Conservation (phyloP, 2,329 filamentous ascomycete genomes). For the Exophiala aquamarina region DNA sequence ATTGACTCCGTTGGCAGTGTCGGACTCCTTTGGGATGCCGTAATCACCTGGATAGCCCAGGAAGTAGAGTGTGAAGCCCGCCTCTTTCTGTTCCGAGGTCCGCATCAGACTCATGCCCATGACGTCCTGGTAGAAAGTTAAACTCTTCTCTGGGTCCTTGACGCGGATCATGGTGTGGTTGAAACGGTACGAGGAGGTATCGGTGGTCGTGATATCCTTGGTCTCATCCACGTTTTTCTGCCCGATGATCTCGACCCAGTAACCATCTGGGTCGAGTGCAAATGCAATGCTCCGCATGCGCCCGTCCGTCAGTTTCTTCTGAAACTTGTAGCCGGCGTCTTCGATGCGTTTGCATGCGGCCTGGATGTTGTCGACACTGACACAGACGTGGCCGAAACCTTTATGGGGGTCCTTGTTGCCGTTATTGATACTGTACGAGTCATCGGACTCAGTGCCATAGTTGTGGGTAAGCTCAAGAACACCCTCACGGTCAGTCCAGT, state of each 20-base stretch:
- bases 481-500: slow-evolving; percentile 80
- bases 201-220: slow-evolving; percentile 69
- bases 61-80: slow-evolving; percentile 89
- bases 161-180: slow-evolving; percentile 80
- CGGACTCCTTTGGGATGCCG: slow-evolving; percentile 51
- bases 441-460: slow-evolving; percentile 86
- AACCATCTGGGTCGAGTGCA: slow-evolving; percentile 81
- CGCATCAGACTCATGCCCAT: slow-evolving; percentile 85
- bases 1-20: slow-evolving; percentile 54
- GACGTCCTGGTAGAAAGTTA: slow-evolving; percentile 80
- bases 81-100: slow-evolving; percentile 67
- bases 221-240: slow-evolving; percentile 71
- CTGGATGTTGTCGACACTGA: slow-evolving; percentile 81
- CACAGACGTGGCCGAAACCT: slow-evolving; percentile 82
- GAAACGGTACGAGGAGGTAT: slow-evolving; percentile 70
- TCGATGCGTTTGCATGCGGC: slow-evolving; percentile 87
- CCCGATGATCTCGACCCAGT: slow-evolving; percentile 63
- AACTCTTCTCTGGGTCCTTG: slow-evolving; percentile 72
- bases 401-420: slow-evolving; percentile 88
- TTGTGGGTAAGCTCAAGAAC: slow-evolving; percentile 82
- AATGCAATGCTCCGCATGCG: slow-evolving; percentile 88
- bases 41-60: slow-evolving; percentile 70
- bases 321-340: slow-evolving; percentile 86
- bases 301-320: slow-evolving; percentile 91
- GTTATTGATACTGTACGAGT: slow-evolving; percentile 76